Evolutionary conservation across 805 yeast species (phyloP).

Genomic region (Myxozyma mucilagina): DNA sequence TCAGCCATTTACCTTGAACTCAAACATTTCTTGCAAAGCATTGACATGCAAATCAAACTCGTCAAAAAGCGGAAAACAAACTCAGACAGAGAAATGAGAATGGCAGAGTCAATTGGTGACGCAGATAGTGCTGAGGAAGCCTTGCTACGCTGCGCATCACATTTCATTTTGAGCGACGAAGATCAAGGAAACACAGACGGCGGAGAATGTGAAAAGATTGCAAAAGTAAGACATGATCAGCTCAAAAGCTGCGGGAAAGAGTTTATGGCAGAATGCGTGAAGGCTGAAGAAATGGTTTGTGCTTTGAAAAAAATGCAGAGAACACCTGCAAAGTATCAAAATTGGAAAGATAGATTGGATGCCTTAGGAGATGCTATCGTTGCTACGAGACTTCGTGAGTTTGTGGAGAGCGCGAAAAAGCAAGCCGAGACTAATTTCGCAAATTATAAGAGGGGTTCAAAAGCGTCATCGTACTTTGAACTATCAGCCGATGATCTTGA

Average conservation of each 20-base stretch:
- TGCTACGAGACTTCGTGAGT: not conserved
- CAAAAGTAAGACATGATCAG: not conserved
- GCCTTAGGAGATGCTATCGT: slow-evolving; percentile 7
- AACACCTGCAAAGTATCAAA: not conserved
- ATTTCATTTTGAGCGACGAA: slow-evolving; percentile 4
- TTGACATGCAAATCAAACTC: slow-evolving; percentile 7
- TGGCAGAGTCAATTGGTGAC: slow-evolving; percentile 10
- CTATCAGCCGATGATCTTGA: slow-evolving; percentile 5
- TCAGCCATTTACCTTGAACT: slow-evolving; percentile 17
- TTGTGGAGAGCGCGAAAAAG: not conserved
- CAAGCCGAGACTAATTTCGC: not conserved
- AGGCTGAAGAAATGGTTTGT: slow-evolving; percentile 8
- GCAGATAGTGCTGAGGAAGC: slow-evolving; percentile 12
- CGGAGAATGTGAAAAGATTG: slow-evolving; percentile 10
- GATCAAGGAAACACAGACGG: not conserved
- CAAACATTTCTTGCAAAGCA: slow-evolving; percentile 7
- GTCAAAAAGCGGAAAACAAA: not conserved
- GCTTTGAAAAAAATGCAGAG: not conserved
- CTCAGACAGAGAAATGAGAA: slow-evolving; percentile 11
- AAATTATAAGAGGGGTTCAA: not conserved
- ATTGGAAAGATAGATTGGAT: slow-evolving; percentile 4
- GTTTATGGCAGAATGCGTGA: not conserved
- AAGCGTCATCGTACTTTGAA: not conserved
- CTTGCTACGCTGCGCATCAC: slow-evolving; percentile 12
- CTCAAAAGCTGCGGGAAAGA: slow-evolving; percentile 7